Evolutionary conservation across 805 yeast species (phyloP).

Genomic region (Ogataea haglerorum): DNA sequence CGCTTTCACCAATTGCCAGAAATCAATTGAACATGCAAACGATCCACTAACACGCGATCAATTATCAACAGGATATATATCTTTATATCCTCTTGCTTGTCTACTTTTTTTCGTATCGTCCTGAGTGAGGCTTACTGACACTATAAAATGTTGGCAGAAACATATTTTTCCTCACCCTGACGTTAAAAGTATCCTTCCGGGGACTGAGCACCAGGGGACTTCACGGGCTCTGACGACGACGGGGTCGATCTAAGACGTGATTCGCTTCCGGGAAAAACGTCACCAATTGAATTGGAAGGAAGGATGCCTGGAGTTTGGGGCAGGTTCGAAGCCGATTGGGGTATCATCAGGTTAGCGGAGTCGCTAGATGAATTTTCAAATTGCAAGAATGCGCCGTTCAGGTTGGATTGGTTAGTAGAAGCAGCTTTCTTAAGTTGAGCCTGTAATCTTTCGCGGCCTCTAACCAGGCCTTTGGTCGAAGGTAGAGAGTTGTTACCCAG

Average conservation of each 20-base stretch:
- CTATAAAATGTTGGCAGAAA: constrained; percentile 9
- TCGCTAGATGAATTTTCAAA: constrained; percentile 6
- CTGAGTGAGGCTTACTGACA: constrained; percentile 8
- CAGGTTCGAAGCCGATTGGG: constrained; percentile 5
- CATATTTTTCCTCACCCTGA: not conserved
- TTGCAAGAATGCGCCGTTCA: constrained; percentile 16
- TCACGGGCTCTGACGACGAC: constrained; percentile 1
- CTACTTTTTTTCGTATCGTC: constrained; percentile 8
- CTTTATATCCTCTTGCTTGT: constrained; percentile 5
- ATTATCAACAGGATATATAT: not conserved
- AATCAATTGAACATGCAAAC: constrained; percentile 1
- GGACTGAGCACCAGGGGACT: constrained; percentile 1
- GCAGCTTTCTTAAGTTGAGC: constrained; percentile 23
- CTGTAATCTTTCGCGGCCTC: constrained; percentile 22
- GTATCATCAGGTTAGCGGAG: not conserved
- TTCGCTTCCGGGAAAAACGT: constrained; percentile 17
- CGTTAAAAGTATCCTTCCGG: constrained; percentile 5
- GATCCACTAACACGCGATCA: not conserved
- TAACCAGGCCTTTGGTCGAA: constrained; percentile 17
- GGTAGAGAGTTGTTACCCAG: constrained; percentile 4
- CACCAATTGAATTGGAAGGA: constrained; percentile 23
- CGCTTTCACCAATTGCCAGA: not conserved
- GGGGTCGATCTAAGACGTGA: not conserved
- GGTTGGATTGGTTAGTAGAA: constrained; percentile 10
- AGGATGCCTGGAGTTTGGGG: constrained; percentile 27